Evolutionary conservation across 805 yeast species (phyloP).

Genomic region (Metschnikowia vanudenii): DNA sequence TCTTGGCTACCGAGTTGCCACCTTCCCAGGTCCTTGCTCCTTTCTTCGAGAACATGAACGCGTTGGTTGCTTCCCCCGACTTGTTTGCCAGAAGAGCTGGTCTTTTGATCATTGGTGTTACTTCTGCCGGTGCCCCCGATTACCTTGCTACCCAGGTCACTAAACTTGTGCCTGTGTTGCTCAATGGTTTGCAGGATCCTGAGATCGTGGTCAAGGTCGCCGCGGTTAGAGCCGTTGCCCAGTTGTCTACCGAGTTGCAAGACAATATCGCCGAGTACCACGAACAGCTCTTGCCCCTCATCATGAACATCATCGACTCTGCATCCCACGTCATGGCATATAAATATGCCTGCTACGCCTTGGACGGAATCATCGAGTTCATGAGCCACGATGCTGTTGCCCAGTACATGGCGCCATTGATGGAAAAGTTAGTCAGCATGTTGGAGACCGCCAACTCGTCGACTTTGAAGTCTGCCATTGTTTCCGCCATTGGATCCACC

Average conservation of each 20-base stretch:
- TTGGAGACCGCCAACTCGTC: conserved; percentile 72
- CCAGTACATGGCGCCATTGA: conserved; percentile 79
- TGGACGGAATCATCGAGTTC: conserved; percentile 89
- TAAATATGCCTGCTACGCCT: conserved; percentile 85
- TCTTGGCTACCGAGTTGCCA: conserved; percentile 80
- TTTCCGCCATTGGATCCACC: conserved; percentile 94
- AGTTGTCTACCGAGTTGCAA: conserved; percentile 79
- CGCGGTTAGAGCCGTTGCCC: conserved; percentile 77
- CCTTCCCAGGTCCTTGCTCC: conserved; percentile 89
- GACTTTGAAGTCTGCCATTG: conserved; percentile 74
- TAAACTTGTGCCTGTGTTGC: conserved; percentile 68
- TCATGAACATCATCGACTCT: conserved; percentile 81
- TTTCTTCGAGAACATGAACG: conserved; percentile 61
- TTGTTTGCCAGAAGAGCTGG: conserved; percentile 85
- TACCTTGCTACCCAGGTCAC: conserved; percentile 73
- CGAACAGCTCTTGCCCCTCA: conserved; percentile 76
- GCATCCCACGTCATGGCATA: conserved; percentile 82
- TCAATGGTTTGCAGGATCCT: conserved; percentile 73
- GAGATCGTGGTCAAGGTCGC: conserved; percentile 78
- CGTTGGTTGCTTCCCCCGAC: conserved; percentile 51
- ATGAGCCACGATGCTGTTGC: conserved; percentile 84
- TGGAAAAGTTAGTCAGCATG: conserved; percentile 85
- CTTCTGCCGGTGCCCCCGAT: conserved; percentile 94
- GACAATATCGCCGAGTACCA: conserved; percentile 83
- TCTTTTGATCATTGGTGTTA: conserved; percentile 73